Evolutionary conservation across 768 basidiomycete species (phyloP).

Genomic region (Tephrocybe sp.): DNA sequence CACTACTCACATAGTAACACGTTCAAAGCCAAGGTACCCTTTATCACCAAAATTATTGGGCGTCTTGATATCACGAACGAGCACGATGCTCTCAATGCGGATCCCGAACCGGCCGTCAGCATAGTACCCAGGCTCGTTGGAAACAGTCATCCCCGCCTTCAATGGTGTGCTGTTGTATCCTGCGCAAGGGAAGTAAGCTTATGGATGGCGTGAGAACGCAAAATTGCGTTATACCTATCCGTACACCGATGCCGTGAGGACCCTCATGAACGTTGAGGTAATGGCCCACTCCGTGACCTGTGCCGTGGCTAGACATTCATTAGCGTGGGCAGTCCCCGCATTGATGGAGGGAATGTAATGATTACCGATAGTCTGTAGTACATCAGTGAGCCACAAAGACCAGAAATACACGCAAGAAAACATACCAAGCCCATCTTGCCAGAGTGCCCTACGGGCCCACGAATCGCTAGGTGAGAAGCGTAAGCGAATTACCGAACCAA

Average conservation of each 20-base stretch:
- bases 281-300: constrained; percentile 93
- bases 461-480: constrained; percentile 55
- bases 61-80: constrained; percentile 71
- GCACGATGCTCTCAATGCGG: constrained; percentile 86
- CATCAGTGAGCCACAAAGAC: neutral
- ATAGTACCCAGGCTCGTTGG: constrained; percentile 94
- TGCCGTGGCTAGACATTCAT: constrained; percentile 64
- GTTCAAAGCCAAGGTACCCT: constrained; percentile 83
- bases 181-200: constrained; percentile 17
- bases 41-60: constrained; percentile 79
- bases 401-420: constrained; percentile 1
- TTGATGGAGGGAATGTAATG: neutral
- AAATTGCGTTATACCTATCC: constrained; percentile 36
- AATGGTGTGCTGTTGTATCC: constrained; percentile 70
- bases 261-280: constrained; percentile 96
- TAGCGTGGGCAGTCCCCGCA: neutral
- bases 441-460: constrained; percentile 74
- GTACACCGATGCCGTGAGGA: constrained; percentile 61
- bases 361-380: constrained; percentile 54
- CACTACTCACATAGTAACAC: constrained; percentile 73
- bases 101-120: constrained; percentile 90
- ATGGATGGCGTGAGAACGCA: neutral
- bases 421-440: constrained; percentile 85
- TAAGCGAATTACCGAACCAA: neutral
- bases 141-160: constrained; percentile 86